Percentiles rank a stretch among this genome's conserved stretches.
These are phyloP conservation scores for Taphrina sp. DNA, from an alignment of 1,139 yeast genomes.

Conservation along the genomic window DNA sequence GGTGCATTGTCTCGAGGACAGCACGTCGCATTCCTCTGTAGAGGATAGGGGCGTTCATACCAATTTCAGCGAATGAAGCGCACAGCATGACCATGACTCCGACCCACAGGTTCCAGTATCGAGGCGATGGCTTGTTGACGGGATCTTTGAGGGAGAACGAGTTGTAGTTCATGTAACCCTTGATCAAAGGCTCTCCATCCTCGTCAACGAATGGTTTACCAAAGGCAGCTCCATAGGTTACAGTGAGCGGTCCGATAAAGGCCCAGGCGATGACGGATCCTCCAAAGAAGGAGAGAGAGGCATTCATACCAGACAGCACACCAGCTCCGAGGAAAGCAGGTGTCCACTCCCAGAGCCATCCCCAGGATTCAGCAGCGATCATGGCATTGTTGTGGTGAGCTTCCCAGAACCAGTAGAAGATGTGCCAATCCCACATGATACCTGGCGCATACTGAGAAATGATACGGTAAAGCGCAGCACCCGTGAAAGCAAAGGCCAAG, in stretches of 20 bases:
- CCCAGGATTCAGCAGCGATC: conserved; percentile 29
- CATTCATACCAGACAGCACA: conserved; percentile 32
- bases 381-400: conserved; percentile 10
- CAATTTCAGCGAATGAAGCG: conserved; percentile 34
- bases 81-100: conserved; percentile 34
- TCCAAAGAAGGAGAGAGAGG: conserved; percentile 33
- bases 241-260: conserved; percentile 29
- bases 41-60: conserved; percentile 29
- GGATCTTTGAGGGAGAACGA: conserved; percentile 27
- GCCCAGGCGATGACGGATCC: conserved; percentile 34
- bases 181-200: conserved; percentile 1
- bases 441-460: conserved; percentile 32
- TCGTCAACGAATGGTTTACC: conserved; percentile 11
- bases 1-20: conserved; percentile 14
- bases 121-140: conserved; percentile 31
- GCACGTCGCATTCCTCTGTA: conserved; percentile 25
- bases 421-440: conserved; percentile 32
- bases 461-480: conserved; percentile 27
- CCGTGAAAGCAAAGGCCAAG: conserved; percentile 22
- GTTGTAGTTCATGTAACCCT: conserved; percentile 18
- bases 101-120: conserved; percentile 34
- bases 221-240: conserved; percentile 15
- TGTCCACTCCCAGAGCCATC: conserved; percentile 29
- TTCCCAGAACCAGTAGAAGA: conserved; percentile 32
- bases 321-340: conserved; percentile 35